Base-by-base conservation (phyloP, 2,329 filamentous ascomycete genomes). In the Trichophyton rubrum region DNA sequence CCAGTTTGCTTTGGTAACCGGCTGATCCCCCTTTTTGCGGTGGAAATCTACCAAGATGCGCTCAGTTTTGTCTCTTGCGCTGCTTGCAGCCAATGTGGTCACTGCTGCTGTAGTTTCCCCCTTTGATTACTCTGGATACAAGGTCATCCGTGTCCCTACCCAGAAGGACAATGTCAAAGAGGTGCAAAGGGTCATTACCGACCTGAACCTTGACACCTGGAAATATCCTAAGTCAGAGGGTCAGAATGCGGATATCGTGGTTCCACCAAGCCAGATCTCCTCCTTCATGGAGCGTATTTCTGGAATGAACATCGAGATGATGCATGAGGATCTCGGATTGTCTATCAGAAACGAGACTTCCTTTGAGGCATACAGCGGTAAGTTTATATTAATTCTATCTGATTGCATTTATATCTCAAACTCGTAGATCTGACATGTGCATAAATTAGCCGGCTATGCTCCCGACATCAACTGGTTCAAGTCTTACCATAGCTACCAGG, bases 401-500 rank as follows among this genome's bases (percentile, higher is more conserved):
- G 11, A 15, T 27, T 13, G 6, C 20, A 27, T 13, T 15, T 56
- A 69, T 30, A 8, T 13, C n/a, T 17, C 8, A 11, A 20, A 56
- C 5, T n/a, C 8, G 15, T 6, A 57, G 13, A 11, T 17, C 55
- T 57, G 55, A 57, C 35, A 15, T 15, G 22, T 41, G 4, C 3
- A 43, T 43, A 11, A 30, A n/a, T 20, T 57, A 57, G 40, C 55
- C 59, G 43, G 57, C 15, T 38, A 24, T 41, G 35, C 66, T 17
- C 66, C 70, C 60, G 49, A 73, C 24, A 72, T 73, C 27, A 72
- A 75, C 3, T 83, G 79, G 78, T 83, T 82, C 69, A 73, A 79
- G 60, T 70, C 73, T n/a, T 83, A 83, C 64, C 81, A 84, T 61
- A 60, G 75, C 1, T 83, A 81, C 64, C 73, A 72, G 1, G 80